A percentile compares a stretch with the other conserved stretches of the same genome.
Evolutionary conservation across 169 alveolate genomes (phyloP).

Genomic region (Plasmodium gallinaceum): DNA sequence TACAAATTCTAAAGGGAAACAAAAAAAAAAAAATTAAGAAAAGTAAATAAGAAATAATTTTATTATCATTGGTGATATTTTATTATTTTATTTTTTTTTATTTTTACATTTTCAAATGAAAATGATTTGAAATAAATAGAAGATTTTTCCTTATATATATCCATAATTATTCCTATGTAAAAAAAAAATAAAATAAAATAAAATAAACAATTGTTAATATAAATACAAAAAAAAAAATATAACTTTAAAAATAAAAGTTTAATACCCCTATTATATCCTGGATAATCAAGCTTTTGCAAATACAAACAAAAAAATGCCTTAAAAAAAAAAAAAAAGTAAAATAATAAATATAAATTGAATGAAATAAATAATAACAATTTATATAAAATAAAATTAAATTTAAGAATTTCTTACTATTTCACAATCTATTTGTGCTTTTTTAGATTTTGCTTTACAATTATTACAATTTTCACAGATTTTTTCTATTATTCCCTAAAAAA

Average conservation of each 20-base stretch:
- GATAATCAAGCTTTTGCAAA: slow-evolving; percentile 40
- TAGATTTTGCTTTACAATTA: slow-evolving; percentile 64
- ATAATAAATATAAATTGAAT: neutral
- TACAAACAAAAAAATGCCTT: slow-evolving; percentile 76
- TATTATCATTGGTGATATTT: neutral
- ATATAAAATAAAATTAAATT: no score
- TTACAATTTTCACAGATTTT: slow-evolving; percentile 55
- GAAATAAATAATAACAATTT: no score
- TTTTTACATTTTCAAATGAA: slow-evolving; percentile 63
- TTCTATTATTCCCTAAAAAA: slow-evolving; percentile 51
- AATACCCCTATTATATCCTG: slow-evolving; percentile 69
- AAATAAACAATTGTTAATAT: neutral
- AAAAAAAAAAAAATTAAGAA: slow-evolving; percentile 2
- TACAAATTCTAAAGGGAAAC: slow-evolving; percentile 15
- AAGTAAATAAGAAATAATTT: neutral
- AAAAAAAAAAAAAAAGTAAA: slow-evolving; percentile 15
- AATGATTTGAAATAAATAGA: slow-evolving; percentile 66
- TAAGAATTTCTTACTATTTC: slow-evolving; percentile 46
- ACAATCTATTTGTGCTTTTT: slow-evolving; percentile 74
- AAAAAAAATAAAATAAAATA: neutral
- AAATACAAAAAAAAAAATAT: neutral
- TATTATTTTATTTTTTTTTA: neutral
- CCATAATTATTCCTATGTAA: slow-evolving; percentile 73
- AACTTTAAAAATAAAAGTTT: neutral
- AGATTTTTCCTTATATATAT: slow-evolving; percentile 44